Evolutionary conservation across 768 basidiomycete genomes (phyloP).

Genomic region (Cystoderma amianthinum): DNA sequence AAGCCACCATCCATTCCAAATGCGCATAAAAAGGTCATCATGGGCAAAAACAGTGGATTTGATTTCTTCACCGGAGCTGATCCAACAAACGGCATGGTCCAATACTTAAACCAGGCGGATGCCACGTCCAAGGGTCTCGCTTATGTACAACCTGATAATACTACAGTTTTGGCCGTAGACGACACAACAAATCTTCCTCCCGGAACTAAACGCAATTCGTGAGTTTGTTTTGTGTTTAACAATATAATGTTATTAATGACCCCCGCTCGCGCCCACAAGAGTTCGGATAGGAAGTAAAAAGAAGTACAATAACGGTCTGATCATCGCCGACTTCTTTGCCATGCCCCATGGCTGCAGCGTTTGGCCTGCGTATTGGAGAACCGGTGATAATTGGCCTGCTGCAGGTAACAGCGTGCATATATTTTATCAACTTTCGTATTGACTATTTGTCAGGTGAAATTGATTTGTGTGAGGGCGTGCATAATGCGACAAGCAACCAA

Average conservation of each 20-base stretch:
- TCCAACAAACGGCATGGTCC: constrained; percentile 67
- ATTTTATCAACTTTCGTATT: too few relatives aligned
- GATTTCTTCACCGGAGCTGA: constrained; percentile 57
- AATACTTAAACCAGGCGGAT: constrained; percentile 40
- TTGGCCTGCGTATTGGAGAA: constrained; percentile 51
- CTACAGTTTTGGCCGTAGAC: constrained; percentile 60
- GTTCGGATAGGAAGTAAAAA: constrained; percentile 65
- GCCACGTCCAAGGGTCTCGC: constrained; percentile 51
- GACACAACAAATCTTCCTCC: constrained; percentile 35
- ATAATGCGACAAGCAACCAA: constrained; percentile 50
- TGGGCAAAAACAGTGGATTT: constrained; percentile 52
- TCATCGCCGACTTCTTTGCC: constrained; percentile 63
- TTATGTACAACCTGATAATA: constrained; percentile 50
- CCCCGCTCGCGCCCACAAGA: too few relatives aligned
- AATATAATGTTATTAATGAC: too few relatives aligned
- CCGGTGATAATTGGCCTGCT: constrained; percentile 45
- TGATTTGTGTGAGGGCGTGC: constrained; percentile 72
- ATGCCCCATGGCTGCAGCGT: constrained; percentile 72
- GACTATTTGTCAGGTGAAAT: constrained; percentile 39
- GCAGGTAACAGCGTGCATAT: constrained; percentile 27
- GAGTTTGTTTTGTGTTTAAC: constrained; percentile 14
- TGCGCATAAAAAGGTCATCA: constrained; percentile 1
- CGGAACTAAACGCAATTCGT: constrained; percentile 53
- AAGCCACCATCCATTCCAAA: constrained; percentile 12
- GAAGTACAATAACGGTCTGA: constrained; percentile 57